Evolutionary conservation across 768 basidiomycete genomes (phyloP).

Genomic region (Fomitopsis pulvina): DNA sequence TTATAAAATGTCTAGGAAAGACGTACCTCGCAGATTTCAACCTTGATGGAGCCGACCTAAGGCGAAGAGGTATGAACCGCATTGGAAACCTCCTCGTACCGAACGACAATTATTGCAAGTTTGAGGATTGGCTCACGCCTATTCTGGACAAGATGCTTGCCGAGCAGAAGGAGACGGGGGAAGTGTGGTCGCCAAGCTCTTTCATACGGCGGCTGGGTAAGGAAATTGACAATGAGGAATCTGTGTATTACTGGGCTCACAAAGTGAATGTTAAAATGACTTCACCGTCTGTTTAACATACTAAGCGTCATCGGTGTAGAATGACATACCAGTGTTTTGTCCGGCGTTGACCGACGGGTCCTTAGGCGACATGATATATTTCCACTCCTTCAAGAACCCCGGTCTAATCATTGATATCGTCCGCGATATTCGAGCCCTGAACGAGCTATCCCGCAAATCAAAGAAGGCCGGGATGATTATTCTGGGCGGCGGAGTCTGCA

Average conservation of each 20-base stretch:
- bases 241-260: conserved; percentile 98
- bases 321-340: conserved; percentile 97
- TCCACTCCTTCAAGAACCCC: conserved; percentile 88
- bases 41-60: conserved; percentile 82
- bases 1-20: conserved; percentile 97
- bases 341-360: conserved; percentile 98
- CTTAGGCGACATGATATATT: conserved; percentile 98
- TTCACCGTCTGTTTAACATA: too few species aligned
- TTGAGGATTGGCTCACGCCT: conserved; percentile 98
- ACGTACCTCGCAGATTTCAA: conserved; percentile 94
- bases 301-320: too few species aligned
- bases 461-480: conserved; percentile 98
- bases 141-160: conserved; percentile 85
- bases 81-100: conserved; percentile 96
- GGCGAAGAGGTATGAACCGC: conserved; percentile 90
- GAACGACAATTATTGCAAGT: conserved; percentile 98
- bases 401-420: conserved; percentile 91
- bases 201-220: conserved; percentile 93
- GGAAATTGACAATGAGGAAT: conserved; percentile 95
- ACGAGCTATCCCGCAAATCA: conserved; percentile 82
- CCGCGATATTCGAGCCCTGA: conserved; percentile 84
- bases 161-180: conserved; percentile 70
- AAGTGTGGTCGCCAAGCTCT: conserved; percentile 87
- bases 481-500: conserved; percentile 96
- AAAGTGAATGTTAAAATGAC: conserved; percentile 58